Conservation (phyloP, 768 basidiomycete species). For the Psilocybe tampanensis region DNA sequence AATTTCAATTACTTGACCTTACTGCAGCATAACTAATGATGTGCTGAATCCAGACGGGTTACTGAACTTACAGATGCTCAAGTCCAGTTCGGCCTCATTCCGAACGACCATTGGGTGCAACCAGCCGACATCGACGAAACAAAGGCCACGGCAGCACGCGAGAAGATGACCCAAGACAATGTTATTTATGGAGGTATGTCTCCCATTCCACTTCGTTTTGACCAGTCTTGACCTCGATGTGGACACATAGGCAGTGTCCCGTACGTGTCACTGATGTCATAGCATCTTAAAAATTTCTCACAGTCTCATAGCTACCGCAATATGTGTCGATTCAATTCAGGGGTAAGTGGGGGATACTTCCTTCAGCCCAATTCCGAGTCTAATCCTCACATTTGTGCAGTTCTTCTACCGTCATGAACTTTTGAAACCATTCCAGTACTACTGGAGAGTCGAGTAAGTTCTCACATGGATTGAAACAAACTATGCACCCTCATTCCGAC, state of each 20-base stretch:
- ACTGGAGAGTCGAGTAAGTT: conserved; percentile 72
- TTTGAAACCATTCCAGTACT: conserved; percentile 79
- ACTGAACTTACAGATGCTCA: conserved; percentile 59
- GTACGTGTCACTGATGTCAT: conserved; percentile 42
- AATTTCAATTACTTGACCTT: not conserved
- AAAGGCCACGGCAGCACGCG: conserved; percentile 61
- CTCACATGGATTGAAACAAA: not conserved
- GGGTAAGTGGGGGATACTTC: conserved; percentile 51
- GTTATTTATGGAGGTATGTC: conserved; percentile 68
- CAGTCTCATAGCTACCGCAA: conserved; percentile 68
- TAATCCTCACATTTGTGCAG: conserved; percentile 33
- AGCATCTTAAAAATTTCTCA: not conserved
- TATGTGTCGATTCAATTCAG: conserved; percentile 97
- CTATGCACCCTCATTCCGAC: conserved; percentile 2
- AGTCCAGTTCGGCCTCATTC: conserved; percentile 78
- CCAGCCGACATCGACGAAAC: conserved; percentile 80
- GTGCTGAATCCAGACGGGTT: conserved; percentile 43
- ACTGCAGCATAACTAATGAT: not conserved
- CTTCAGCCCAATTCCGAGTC: not conserved
- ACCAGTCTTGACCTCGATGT: conserved; percentile 1
- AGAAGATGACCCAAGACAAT: conserved; percentile 67
- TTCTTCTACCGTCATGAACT: conserved; percentile 89
- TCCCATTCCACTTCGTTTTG: not conserved
- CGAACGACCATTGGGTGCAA: conserved; percentile 76
- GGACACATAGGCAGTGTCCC: conserved; percentile 81